Evolutionary conservation across 805 yeast species (phyloP).

Genomic region (Grigorovia humatica): DNA sequence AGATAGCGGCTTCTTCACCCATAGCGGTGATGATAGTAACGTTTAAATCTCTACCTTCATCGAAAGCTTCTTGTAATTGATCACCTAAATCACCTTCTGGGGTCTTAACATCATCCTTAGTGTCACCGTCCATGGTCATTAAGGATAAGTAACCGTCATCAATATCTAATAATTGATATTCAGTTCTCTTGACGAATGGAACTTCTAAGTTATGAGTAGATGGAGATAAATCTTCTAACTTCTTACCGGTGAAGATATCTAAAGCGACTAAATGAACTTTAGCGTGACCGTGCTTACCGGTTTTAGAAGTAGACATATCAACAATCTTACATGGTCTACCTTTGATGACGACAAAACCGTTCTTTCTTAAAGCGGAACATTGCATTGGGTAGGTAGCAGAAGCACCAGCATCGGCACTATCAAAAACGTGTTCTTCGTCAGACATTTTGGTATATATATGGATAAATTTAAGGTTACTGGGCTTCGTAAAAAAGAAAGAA

Average conservation of each 20-base stretch:
- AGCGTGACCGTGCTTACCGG: slow-evolving; percentile 99
- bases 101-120: slow-evolving; percentile 97
- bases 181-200: slow-evolving; percentile 93
- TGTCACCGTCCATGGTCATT: slow-evolving; percentile 95
- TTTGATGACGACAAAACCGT: slow-evolving; percentile 98
- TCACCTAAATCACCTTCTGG: slow-evolving; percentile 99
- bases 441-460: slow-evolving; percentile 18
- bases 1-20: slow-evolving; percentile 99
- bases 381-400: slow-evolving; percentile 97
- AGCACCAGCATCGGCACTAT: slow-evolving; percentile 98
- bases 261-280: slow-evolving; percentile 99
- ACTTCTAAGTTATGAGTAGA: slow-evolving; percentile 99
- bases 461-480: slow-evolving; percentile 1
- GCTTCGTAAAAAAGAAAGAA: background rate
- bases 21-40: slow-evolving; percentile 96
- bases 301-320: slow-evolving; percentile 99
- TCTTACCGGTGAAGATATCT: slow-evolving; percentile 98
- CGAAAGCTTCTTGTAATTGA: slow-evolving; percentile 82
- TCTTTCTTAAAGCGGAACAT: slow-evolving; percentile 99
- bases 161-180: slow-evolving; percentile 93
- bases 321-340: slow-evolving; percentile 99
- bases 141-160: slow-evolving; percentile 96
- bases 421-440: slow-evolving; percentile 75
- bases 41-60: slow-evolving; percentile 94
- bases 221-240: slow-evolving; percentile 99